Evolutionary conservation across 1,284 basidiomycete genomes (phyloP), one percentile per base, ranked within the genome.

Genomic region (Ceratobasidium sp.): DNA sequence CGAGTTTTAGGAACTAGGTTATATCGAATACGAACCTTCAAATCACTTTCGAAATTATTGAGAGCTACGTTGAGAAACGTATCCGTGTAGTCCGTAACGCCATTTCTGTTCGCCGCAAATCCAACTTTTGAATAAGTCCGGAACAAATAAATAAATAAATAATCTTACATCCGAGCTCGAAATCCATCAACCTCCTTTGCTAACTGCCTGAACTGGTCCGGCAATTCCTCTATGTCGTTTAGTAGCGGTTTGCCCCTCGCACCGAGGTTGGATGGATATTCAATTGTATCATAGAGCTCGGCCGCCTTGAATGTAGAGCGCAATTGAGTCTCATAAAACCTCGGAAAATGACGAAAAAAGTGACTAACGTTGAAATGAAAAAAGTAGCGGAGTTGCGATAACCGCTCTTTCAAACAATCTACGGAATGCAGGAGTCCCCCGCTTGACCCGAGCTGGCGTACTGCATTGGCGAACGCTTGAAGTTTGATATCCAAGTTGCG

Each of bases 51-150:
- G 65, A 92, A 89, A 6, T 88, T 86, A 71, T 86, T 78, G 65
- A 92, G 89, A 1, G 89, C 90, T 0, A 87, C 84, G 79, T 92
- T 91, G 45, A 92, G 88, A 7, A 87, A 89, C 78, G 92, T 90
- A 72, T 92, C 77, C 24, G 57, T 76, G 59, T 77, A 78, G 45
- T 77, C 90, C 50, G 87, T 74, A 22, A 77, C 51, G 31, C 71
- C 48, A 29, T 63, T 72, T 9, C 73, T 74, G 17, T 27, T n/a
- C 15, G 27, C 31, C n/a, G n/a, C n/a, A n/a, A n/a, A n/a, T n/a
- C n/a, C n/a, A n/a, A n/a, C n/a, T n/a, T n/a, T n/a, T n/a, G n/a
- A n/a, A n/a, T n/a, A n/a, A n/a, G n/a, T n/a, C n/a, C n/a, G n/a
- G n/a, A n/a, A n/a, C n/a, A n/a, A n/a, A n/a, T n/a, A n/a, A n/a